Base-by-base conservation (phyloP, 1,139 yeast species). In the Schwanniomyces etchellsii region DNA sequence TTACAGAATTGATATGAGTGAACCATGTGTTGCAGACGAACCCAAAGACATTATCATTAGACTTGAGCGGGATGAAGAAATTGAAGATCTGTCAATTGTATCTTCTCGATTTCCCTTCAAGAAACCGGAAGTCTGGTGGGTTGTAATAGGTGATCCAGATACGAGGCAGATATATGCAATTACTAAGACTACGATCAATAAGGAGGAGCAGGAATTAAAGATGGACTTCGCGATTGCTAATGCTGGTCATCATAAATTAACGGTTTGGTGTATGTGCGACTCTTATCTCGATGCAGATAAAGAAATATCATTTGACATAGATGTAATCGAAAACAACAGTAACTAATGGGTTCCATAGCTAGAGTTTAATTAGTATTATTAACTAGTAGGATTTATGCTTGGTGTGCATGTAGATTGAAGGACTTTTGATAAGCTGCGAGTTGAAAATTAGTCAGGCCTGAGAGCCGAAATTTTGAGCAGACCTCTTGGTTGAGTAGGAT, bases 281-380 rank as follows among this genome's bases (percentile, higher is more conserved):
- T 81, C 95, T 0, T 91, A 89, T 48, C 46, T 85, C 18, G 97
- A 88, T 50, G 94, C 88, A 2, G 98, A 91, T 50, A 85, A 84
- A 50, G 96, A 89, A 56, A 68, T 77, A 15, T 53, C 55, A 18
- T 61, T 84, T 32, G 70, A 64, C 15, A 51, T 78, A 6, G 61
- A 64, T 9, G 79, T 71, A 13, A 50, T 28, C 23, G 39, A 30
- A 23, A 30, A 26, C 21, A 31, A 31, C 16, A 31, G 32, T 5
- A 28, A 20, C 5, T 27, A 27, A 20, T 25, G 9, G 5, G 23
- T 23, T 11, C 7, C n/a, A n/a, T n/a, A n/a, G n/a, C n/a, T n/a
- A n/a, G n/a, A n/a, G n/a, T n/a, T n/a, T n/a, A n/a, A 30, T 15
- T 22, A 18, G 11, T 16, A 13, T 15, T 24, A 15, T n/a, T 26